A percentile compares a stretch with the other conserved stretches of the same genome.
phyloP scores from a whole-genome alignment of 345 rosid genomes.

The Aegle marmelos region DNA sequence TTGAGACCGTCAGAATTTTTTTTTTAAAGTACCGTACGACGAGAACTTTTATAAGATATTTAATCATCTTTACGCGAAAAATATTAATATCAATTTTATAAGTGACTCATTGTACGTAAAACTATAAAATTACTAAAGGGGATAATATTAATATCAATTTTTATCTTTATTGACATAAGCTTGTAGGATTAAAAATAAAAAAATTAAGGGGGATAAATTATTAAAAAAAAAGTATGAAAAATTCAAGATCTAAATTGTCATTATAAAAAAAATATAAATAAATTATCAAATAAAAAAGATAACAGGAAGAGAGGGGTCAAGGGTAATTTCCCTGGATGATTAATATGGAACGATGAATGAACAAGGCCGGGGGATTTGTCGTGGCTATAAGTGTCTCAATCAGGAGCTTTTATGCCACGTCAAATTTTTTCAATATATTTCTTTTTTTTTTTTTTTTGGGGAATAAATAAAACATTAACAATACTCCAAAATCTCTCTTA shows the following conservation, averaged over 20 bases:
- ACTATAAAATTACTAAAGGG: no score
- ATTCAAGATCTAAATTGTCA: not conserved
- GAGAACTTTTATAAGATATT: no score
- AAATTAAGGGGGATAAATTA: no score
- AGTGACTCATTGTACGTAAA: no score
- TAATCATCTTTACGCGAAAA: no score
- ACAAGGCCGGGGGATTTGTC: constrained; percentile 5
- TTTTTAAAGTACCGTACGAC: no score
- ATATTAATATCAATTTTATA: no score
- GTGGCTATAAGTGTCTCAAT: constrained; percentile 29
- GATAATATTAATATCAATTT: no score
- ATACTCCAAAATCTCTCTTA: not conserved
- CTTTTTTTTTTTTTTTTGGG: no score
- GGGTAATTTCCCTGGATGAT: constrained; percentile 10
- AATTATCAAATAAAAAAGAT: not conserved
- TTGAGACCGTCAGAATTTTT: no score
- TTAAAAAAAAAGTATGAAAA: not conserved
- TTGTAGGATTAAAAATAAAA: no score
- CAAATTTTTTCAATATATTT: constrained; percentile 20
- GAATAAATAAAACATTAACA: not conserved
- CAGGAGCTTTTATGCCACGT: constrained; percentile 37
- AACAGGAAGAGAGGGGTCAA: constrained; percentile 2
- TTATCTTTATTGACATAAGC: no score
- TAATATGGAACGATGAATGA: not conserved
- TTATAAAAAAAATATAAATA: not conserved